Base-by-base conservation (phyloP, 208 protist genomes). In the Trypanosoma conorhini region DNA sequence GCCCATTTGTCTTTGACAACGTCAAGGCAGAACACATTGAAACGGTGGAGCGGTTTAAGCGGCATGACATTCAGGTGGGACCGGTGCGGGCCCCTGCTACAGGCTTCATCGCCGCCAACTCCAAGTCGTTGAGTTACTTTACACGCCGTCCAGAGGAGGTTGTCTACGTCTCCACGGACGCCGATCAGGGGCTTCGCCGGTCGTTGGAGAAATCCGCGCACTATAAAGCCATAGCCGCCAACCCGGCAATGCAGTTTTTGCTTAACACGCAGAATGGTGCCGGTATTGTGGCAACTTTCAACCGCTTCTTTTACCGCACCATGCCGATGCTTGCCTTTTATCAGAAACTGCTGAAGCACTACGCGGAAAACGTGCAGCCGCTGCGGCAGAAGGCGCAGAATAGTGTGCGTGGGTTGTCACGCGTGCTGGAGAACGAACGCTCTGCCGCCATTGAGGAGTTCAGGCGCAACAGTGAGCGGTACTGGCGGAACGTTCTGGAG, bases 401-500 rank as follows among this genome's bases (percentile, higher is more conserved):
- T 52, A 82, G 66, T 61, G 81, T 85, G 62, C 33, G 52, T 15
- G 79, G 75, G 2, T 78, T 96, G 17, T 55, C 76, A 1, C 80
- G 81, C 5, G 69, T 82, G 17, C 63, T 93, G 33, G 82, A 94
- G 10, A 79, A 40, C 42, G 91, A 96, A 68, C 76, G 76, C 44
- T 83, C 80, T 33, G 69, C 80, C 13, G 74, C 74, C n/a, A 84
- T 94, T 30, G 91, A 96, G 72, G 88, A 96, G 46, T 96, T 96
- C 73, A 82, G 88, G 38, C 81, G 86, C 38, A 96, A 96, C 70
- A 84, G 88, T 60, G 88, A 96, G 68, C 83, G 91, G 51, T 94
- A 96, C 80, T 96, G 91, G 88, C 83, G 87, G 33, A 86, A 85
- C 54, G 79, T 96, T 30, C 62, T 96, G 24, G 88, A 96, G 12